Evolutionary conservation across 331 rosid species (phyloP), one percentile per base, ranked within the genome.

Genomic region (Saraca asoca): DNA sequence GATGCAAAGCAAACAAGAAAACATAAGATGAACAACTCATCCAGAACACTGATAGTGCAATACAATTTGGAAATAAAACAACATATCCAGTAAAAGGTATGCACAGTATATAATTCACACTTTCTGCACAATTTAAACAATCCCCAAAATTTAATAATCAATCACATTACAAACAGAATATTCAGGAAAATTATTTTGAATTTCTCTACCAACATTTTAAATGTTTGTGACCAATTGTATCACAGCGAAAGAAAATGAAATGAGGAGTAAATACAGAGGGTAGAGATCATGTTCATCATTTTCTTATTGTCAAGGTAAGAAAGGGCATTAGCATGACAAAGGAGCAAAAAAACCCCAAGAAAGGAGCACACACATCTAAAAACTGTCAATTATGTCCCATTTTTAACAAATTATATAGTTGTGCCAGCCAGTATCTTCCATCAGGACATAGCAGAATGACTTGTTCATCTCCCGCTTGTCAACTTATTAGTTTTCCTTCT

Each of bases 1-100:
- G 74, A 62, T 45, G 41, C 15, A 34, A 2, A 46, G 68, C 10
- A 62, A 35, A 12, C 17, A 68, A 67, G 6, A 17, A 19, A 20
- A 42, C 12, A 31, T 39, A 33, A 57, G 6, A 12, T 19, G 57
- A 71, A 64, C 20, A 9, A 29, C 33, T n/a, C 12, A 14, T 58
- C 33, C 57, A 48, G 16, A 34, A 1, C 5, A 52, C 12, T 62
- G 6, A n/a, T 44, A 63, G 29, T 52, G 20, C 13, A 24, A 59
- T 53, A 34, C 35, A 59, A 68, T 33, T 57, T 24, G 56, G 12
- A 7, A 39, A 24, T 24, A 16, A 46, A 7, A 46, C 14, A 0
- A 44, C 5, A 44, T 13, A 0, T 44, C 0, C 16, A 12, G 37
- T 12, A 60, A 39, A 39, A 45, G 20, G 12, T 5, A 53, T n/a